Base-by-base conservation (phyloP, 176 grass and related monocot genomes). In the Hordeum marinum region DNA sequence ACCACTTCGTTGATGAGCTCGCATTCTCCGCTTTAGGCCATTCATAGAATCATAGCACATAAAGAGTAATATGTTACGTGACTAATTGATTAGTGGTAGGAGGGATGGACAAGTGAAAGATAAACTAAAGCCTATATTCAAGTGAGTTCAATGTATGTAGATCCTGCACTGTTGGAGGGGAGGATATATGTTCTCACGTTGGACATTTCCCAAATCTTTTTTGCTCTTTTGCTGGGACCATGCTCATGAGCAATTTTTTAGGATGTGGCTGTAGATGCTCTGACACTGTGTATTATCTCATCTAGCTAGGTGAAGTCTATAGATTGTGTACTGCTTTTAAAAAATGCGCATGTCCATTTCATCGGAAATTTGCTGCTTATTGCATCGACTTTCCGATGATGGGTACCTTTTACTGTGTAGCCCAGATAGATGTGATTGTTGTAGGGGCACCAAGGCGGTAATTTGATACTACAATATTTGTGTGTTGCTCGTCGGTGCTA, bases 131-230 rank as follows among this genome's bases (percentile, higher is more conserved):
- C 72, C 46, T 90, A 32, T 90, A 32, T 15, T 37, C 62, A 77
- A 35, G 42, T 45, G 67, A 74, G 86, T 89, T 86, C 86, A 92
- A 78, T 79, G 41, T 78, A 85, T 75, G 34, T 76, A 34, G 31
- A 78, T n/a, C 41, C 72, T 43, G 58, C 75, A 63, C 34, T 35
- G 34, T 29, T 60, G 36, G 42, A 80, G 59, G 39, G 54, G 63
- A 80, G 37, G 61, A 54, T 69, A 55, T 34, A 76, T 41, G 62
- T 60, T 75, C 86, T 84, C 41, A 80, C 83, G 68, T 48, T 87
- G 31, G 61, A 55, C 76, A 48, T 68, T 75, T 77, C 74, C 61
- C 50, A 80, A 69, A 80, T 36, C 20, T n/a, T 68, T 80, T 68
- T 82, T 83, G 46, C 40, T 58, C 76, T 83, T 57, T 86, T 79